Evolutionary conservation across 2,329 filamentous ascomycete species (phyloP), one percentile per base, ranked within the genome.

Genomic region (Calonectria hongkongensis): DNA sequence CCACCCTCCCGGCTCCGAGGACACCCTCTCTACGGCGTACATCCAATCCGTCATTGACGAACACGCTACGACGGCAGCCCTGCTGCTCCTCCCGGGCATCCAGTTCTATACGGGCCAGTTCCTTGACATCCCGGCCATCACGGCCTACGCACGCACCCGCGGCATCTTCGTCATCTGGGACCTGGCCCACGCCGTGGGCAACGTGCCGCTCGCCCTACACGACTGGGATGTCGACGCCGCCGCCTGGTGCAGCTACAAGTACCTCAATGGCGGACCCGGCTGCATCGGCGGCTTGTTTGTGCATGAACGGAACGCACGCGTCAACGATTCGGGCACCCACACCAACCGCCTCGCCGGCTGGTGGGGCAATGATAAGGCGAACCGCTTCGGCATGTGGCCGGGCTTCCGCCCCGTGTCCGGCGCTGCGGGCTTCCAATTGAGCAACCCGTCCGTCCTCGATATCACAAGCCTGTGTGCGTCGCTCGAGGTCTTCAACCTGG

Each of bases 161-260:
- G 93, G 91, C 71, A 89, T 96, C 48, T 83, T 91, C 12, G 90
- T 95, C 21, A 94, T 94, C 48, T 97, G 94, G 94, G 94, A 97
- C 81, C 90, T 95, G 50, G 94, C 94, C 1, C 94, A 97, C 82
- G 94, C 94, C 0, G 93, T 89, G 30, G 95, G 95, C 36, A 97
- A 97, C 79, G 93, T 96, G 2, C 90, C 92, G 15, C 83, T 97
- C 28, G 84, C 87, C 50, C 87, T 97, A 36, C 94, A 97, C 83
- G 93, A 95, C 75, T 97, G 95, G 94, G 88, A 93, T 75, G 94
- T 96, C 56, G 95, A 97, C 82, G 96, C 96, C 79, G 94, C 95
- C 16, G 93, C 89, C 33, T 97, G 95, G 95, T 97, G 95, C 82
- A 95, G 91, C 60, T 97, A 97, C 87, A 97, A 97, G 84, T 97